Percentiles rank a stretch among this genome's conserved stretches.
Conservation (phyloP, 2,329 filamentous ascomycete genomes). For the Colletotrichum siamense region DNA sequence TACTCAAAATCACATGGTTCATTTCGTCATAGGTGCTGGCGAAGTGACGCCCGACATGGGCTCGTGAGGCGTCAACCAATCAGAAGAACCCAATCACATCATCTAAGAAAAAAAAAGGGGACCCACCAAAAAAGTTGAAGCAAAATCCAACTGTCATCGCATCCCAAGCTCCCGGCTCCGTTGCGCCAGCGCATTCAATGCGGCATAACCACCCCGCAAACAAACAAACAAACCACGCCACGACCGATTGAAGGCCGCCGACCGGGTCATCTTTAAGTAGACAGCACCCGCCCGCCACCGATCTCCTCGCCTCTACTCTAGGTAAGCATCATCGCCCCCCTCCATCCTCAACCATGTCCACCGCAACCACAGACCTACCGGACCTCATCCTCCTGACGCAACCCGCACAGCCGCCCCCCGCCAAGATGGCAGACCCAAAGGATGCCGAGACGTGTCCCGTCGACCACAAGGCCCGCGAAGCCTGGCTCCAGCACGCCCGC, state of each 20-base stretch:
- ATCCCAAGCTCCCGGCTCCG: neutral
- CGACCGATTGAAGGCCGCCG: neutral
- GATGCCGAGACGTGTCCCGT: slow-evolving; percentile 19
- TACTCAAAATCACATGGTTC: neutral
- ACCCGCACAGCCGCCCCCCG: neutral
- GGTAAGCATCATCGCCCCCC: neutral
- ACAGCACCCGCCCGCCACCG: neutral
- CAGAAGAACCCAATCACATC: neutral
- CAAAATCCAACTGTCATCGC: neutral
- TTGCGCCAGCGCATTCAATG: neutral
- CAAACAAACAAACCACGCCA: neutral
- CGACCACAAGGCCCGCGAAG: slow-evolving; percentile 72
- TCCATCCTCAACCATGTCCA: neutral
- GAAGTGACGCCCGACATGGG: neutral
- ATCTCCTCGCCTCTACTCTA: neutral
- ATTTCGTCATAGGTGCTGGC: neutral
- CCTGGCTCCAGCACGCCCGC: slow-evolving; percentile 79
- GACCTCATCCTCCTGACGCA: slow-evolving; percentile 21
- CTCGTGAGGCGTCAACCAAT: neutral
- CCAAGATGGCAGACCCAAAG: slow-evolving; percentile 1
- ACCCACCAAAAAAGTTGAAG: slow-evolving; percentile 17
- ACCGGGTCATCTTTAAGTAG: neutral
- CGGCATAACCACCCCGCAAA: neutral
- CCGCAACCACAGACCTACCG: slow-evolving; percentile 17
- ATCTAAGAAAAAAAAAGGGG: neutral